These are phyloP conservation scores for Macrolepiota albuminosa DNA, from an alignment of 768 basidiomycete species.

Conservation along the genomic window DNA sequence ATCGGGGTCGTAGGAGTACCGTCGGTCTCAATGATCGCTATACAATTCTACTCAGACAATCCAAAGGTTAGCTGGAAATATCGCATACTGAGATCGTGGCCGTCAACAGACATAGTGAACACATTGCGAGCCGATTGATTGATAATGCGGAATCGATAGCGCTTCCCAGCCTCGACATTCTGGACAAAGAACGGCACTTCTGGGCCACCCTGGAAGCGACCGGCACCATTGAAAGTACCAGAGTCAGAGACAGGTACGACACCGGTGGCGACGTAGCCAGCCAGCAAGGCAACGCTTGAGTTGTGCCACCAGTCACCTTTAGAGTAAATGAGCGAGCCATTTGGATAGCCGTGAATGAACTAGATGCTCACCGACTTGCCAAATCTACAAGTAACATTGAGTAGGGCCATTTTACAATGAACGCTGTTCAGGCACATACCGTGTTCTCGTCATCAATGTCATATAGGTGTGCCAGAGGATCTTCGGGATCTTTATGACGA, in stretches of 20 bases:
- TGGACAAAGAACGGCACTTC: conserved; percentile 31
- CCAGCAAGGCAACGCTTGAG: conserved; percentile 23
- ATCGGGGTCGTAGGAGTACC: conserved; percentile 22
- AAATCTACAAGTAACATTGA: conserved; percentile 10
- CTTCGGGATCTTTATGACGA: conserved; percentile 4
- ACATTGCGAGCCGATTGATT: conserved; percentile 42
- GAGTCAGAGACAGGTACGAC: conserved; percentile 30
- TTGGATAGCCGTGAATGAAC: background rate
- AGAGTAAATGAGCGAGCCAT: background rate
- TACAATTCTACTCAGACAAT: background rate
- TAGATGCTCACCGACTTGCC: conserved; percentile 16
- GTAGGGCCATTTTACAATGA: background rate
- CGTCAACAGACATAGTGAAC: conserved; percentile 36
- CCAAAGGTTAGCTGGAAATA: background rate
- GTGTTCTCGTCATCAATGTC: conserved; percentile 16
- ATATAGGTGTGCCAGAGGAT: conserved; percentile 14
- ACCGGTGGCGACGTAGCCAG: conserved; percentile 20
- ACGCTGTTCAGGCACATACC: background rate
- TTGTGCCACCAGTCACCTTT: conserved; percentile 40
- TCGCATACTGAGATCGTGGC: conserved; percentile 21
- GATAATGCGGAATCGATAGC: conserved; percentile 53
- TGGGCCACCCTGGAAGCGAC: conserved; percentile 39
- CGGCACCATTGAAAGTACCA: conserved; percentile 42
- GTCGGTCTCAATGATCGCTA: conserved; percentile 31
- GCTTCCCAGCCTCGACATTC: conserved; percentile 22